Base-by-base conservation (phyloP, 1,284 basidiomycete species). In the Leccinum subrobustum region DNA sequence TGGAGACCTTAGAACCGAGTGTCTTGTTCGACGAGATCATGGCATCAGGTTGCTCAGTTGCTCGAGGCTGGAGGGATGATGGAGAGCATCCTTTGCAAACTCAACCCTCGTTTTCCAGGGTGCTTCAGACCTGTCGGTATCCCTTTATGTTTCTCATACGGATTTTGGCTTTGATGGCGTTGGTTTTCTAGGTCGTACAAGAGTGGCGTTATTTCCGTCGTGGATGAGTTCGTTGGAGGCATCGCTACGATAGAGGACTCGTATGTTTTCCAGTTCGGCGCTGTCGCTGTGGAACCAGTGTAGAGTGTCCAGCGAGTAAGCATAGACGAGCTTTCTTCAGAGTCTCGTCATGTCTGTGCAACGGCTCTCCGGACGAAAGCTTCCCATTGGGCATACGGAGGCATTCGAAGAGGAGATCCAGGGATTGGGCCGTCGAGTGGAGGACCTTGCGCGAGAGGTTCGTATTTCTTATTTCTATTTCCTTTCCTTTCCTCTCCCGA, bases 181-280 rank as follows among this genome's bases (percentile, higher is more conserved):
- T 27, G n/a, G 18, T 25, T 7, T 47, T 52, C n/a, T 58, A 91
- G 88, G 29, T 80, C 86, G 63, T 76, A 89, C 55, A 91, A 91
- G 70, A 75, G 77, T 1, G 82, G 88, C 61, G 67, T 87, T 0
- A 78, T 92, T 50, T 79, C 80, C 4, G 77, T 92, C 33, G 65
- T 91, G 27, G 84, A 87, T 57, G 83, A 80, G 54, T 91, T 95
- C 63, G 78, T 90, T n/a, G 85, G 68, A 79, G 91, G 18, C 82
- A 87, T 65, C 79, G 84, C 64, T 77, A 88, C 12, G 14, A 84
- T 78, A 58, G 82, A 86, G 39, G 89, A 93, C 78, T 90, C 88
- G 69, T 64, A 77, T 64, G 58, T 23, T 20, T 47, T 29, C 56
- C 33, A 23, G 18, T 4, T 47, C 5, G 11, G 20, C 18, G 1